A percentile compares a stretch with the other conserved stretches of the same genome.
phyloP scores from a whole-genome alignment of 1,139 yeast species.

The Lodderomyces jiufengensis region DNA sequence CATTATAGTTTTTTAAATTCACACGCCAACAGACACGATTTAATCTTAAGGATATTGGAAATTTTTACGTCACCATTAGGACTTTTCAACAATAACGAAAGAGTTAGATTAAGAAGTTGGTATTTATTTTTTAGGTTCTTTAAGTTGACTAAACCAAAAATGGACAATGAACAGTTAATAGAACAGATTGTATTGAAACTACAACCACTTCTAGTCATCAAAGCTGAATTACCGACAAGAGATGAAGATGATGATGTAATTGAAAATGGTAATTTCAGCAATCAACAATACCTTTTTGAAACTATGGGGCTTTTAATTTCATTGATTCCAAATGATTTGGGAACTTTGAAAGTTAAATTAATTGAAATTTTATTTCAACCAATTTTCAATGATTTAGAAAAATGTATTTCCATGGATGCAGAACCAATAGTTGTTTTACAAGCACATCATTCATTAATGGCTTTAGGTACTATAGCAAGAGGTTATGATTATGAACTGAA shows the following conservation, averaged over 20 bases:
- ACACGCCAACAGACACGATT: slow-evolving; percentile 42
- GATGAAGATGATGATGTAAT: slow-evolving; percentile 53
- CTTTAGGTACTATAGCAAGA: slow-evolving; percentile 84
- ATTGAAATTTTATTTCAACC: slow-evolving; percentile 70
- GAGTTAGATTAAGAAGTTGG: slow-evolving; percentile 86
- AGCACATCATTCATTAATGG: slow-evolving; percentile 83
- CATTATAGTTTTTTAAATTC: slow-evolving; percentile 66
- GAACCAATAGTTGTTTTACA: slow-evolving; percentile 55
- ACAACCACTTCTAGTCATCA: slow-evolving; percentile 53
- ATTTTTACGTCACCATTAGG: slow-evolving; percentile 80
- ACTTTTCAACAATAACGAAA: slow-evolving; percentile 65
- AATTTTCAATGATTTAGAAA: slow-evolving; percentile 71
- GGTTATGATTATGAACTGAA: slow-evolving; percentile 59
- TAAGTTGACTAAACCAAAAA: slow-evolving; percentile 64
- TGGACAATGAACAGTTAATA: slow-evolving; percentile 29
- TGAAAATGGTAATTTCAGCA: slow-evolving; percentile 63
- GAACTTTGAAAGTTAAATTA: slow-evolving; percentile 42
- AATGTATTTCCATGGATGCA: slow-evolving; percentile 44
- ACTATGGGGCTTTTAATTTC: slow-evolving; percentile 67
- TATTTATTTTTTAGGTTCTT: slow-evolving; percentile 81
- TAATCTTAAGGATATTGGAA: slow-evolving; percentile 64
- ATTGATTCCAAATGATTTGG: slow-evolving; percentile 26
- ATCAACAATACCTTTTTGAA: slow-evolving; percentile 82
- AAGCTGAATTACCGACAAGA: slow-evolving; percentile 51
- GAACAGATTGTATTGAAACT: slow-evolving; percentile 38